Base-by-base conservation (phyloP, 140 eudicot species). In the Senecio squalidus region DNA sequence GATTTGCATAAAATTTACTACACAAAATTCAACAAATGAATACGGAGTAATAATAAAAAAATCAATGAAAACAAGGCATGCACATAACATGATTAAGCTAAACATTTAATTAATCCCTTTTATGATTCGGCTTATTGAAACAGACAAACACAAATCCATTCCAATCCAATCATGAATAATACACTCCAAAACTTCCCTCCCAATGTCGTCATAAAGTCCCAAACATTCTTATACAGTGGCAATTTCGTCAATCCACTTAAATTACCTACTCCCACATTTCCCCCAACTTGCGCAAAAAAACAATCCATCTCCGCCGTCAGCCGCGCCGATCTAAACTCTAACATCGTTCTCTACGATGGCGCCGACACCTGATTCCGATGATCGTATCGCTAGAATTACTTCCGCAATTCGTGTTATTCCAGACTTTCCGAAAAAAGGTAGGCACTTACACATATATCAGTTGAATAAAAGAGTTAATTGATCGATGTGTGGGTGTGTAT, bases 361-460 rank as follows among this genome's bases (percentile, higher is more conserved):
- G 88, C 85, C 76, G 4, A 49, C 80, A 56, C 58, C 56, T 57
- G 58, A 31, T 51, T 60, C 62, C 4, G 76, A 33, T 17, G 74
- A 70, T 26, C 94, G 94, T 18, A 72, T 88, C 63, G 13, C 77
- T 1, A 53, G 81, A 30, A 88, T 88, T 31, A 31, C 89, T 8
- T 78, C 89, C 33, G 54, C 84, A 55, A 88, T 88, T 65, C 94
- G 90, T 33, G 84, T 88, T 58, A 88, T 88, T 48, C 87, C 87
- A 14, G 85, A 88, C 55, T 88, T 88, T 43, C 94, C 90, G 6
- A 84, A 88, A 54, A 81, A 90, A 22, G 90, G 88, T 80, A 55
- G 48, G 24, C 52, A 24, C 26, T 5, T 28, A 17, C n/a, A 16
- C 3, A 3, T 14, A 5, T 4, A 4, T 49, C 2, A 49, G 9